Evolutionary conservation across 169 alveolate species (phyloP), one percentile per base, ranked within the genome.

Genomic region (Eimeria acervulina): DNA sequence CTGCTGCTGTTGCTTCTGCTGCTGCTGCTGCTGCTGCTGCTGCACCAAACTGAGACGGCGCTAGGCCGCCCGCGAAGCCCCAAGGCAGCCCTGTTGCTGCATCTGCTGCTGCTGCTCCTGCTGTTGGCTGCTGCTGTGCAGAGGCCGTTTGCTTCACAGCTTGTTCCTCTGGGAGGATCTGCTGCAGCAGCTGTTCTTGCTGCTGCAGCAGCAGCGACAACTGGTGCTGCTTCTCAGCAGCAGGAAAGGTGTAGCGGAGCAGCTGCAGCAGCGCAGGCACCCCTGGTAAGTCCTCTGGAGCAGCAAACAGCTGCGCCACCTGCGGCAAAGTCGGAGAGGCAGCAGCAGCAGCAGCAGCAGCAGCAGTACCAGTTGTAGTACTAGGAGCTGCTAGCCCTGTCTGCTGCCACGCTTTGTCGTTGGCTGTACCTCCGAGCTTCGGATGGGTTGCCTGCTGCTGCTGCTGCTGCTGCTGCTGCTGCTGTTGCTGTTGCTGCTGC

Each of bases 151-250:
- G n/a, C 59, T 76, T 33, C 87, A 26, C 3, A 12, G 87, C 15
- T 38, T 33, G 26, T n/a, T 76, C 61, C 87, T 76, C 61, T 17
- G 38, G 87, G 12, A 38, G 87, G 23, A 38, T 55, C 7, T 7
- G 87, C 87, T 38, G 87, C 87, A 76, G 87, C 87, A 76, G 87
- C 87, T 76, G 51, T 59, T 76, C 87, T 40, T 76, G 87, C 87
- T 76, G 87, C 87, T 76, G 87, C 87, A 76, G 87, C 87, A 76
- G 33, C 61, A 38, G 87, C 38, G 55, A 38, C 87, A 76, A 59
- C 87, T 36, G 44, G 61, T 76, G 87, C 87, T 76, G 87, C 87
- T 40, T 33, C 87, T 76, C 87, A 10, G 87, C 87, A 76, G 87
- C 87, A 76, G 87, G 87, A 38, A 76, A 17, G 10, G 55, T 76